Percentiles rank a stretch among this genome's conserved stretches.
phyloP scores from a whole-genome alignment of 306 rosid genomes.

The Styphnolobium japonicum region DNA sequence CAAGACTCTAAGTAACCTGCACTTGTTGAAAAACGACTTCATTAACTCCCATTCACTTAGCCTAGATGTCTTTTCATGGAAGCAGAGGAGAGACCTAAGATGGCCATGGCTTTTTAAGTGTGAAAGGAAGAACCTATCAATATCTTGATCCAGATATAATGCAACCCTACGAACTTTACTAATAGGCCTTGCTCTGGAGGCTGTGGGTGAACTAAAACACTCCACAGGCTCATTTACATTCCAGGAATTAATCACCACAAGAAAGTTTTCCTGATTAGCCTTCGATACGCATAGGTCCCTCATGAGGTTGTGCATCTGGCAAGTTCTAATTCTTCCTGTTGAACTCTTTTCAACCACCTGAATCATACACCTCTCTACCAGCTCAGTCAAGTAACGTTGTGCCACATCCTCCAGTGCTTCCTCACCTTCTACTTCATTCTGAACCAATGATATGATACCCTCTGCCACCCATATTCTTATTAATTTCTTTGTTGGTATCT shows the following conservation, averaged over 20 bases:
- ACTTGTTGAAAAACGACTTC: constrained; percentile 35
- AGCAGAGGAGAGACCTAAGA: constrained; percentile 51
- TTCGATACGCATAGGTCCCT: constrained; percentile 40
- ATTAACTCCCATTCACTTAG: constrained; percentile 8
- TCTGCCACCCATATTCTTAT: constrained; percentile 60
- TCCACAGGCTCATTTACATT: constrained; percentile 15
- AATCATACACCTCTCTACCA: constrained; percentile 47
- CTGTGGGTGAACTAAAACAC: background rate
- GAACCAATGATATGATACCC: constrained; percentile 45
- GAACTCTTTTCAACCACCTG: constrained; percentile 39
- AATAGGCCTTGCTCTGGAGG: background rate
- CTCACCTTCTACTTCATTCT: constrained; percentile 29
- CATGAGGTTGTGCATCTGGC: constrained; percentile 55
- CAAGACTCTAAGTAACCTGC: constrained; percentile 50
- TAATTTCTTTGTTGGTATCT: constrained; percentile 47
- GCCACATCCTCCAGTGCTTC: constrained; percentile 38
- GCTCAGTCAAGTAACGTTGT: constrained; percentile 38
- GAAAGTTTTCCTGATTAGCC: constrained; percentile 50
- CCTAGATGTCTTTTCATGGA: constrained; percentile 12
- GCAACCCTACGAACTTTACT: constrained; percentile 47
- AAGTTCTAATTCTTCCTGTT: constrained; percentile 47
- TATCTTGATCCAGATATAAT: constrained; percentile 20
- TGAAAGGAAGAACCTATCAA: constrained; percentile 26
- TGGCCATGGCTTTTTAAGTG: constrained; percentile 26
- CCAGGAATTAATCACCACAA: constrained; percentile 27